Percentiles rank a stretch among this genome's conserved stretches.
These are phyloP conservation scores for Penstemon barbatus DNA, from an alignment of 257 asterid species.

Conservation along the genomic window DNA sequence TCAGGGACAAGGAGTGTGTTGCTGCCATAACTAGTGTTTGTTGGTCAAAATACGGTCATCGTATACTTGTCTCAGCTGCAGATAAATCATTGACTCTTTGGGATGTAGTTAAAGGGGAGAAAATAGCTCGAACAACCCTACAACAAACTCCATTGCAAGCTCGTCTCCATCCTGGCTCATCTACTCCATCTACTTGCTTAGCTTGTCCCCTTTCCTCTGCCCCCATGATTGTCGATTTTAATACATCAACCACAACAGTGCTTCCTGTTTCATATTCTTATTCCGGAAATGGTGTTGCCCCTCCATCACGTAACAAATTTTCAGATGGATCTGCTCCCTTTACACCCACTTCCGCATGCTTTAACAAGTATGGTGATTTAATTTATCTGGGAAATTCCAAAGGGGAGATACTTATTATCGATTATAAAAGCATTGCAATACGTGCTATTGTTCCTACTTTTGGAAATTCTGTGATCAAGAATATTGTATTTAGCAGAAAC, in stretches of 20 bases:
- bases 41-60: slow-evolving; percentile 88
- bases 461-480: slow-evolving; percentile 74
- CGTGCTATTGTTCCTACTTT: slow-evolving; percentile 62
- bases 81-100: slow-evolving; percentile 86
- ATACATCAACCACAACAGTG: slow-evolving; percentile 44
- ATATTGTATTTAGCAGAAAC: slow-evolving; percentile 74
- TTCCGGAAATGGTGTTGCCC: slow-evolving; percentile 45
- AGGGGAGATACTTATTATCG: slow-evolving; percentile 85
- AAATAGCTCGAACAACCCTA: slow-evolving; percentile 55
- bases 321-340: slow-evolving; percentile 82
- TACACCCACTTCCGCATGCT: slow-evolving; percentile 92
- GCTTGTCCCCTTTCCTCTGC: slow-evolving; percentile 90
- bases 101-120: slow-evolving; percentile 87
- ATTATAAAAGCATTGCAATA: slow-evolving; percentile 47
- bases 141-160: slow-evolving; percentile 81
- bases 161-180: slow-evolving; percentile 76
- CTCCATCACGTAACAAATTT: slow-evolving; percentile 59
- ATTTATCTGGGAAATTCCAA: slow-evolving; percentile 82
- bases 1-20: slow-evolving; percentile 64
- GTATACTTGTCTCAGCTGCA: slow-evolving; percentile 79
- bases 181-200: slow-evolving; percentile 75
- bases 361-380: slow-evolving; percentile 78
- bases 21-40: slow-evolving; percentile 83
- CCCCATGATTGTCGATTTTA: slow-evolving; percentile 75
- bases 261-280: slow-evolving; percentile 76